Evolutionary conservation across 2,329 filamentous ascomycete species (phyloP).

Genomic region (Penicillium psychrosexuale): DNA sequence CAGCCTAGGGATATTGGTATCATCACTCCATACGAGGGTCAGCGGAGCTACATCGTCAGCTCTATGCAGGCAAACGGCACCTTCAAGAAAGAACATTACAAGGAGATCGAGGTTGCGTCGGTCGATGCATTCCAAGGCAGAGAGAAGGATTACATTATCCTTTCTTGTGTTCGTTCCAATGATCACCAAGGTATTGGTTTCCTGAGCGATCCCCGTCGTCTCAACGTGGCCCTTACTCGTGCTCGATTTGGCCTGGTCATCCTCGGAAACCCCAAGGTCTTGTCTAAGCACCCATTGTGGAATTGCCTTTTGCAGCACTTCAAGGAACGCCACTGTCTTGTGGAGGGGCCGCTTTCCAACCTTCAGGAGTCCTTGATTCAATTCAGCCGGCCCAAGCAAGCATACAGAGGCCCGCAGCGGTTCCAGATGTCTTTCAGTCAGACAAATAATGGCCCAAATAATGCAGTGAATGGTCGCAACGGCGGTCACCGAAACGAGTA

Average conservation of each 20-base stretch:
- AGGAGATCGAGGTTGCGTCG: slow-evolving; percentile 96
- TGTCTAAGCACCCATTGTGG: slow-evolving; percentile 97
- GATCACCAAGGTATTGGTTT: slow-evolving; percentile 99
- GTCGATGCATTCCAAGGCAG: slow-evolving; percentile 98
- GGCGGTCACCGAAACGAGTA: slow-evolving; percentile 51
- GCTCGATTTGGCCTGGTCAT: slow-evolving; percentile 97
- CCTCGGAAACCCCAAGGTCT: slow-evolving; percentile 92
- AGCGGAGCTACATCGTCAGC: slow-evolving; percentile 95
- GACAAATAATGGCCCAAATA: slow-evolving; percentile 57
- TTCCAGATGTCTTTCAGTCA: slow-evolving; percentile 78
- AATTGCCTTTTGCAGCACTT: slow-evolving; percentile 93
- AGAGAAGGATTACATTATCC: slow-evolving; percentile 98
- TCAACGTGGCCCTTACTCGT: slow-evolving; percentile 94
- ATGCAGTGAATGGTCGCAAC: slow-evolving; percentile 52
- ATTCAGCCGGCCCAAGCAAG: slow-evolving; percentile 89
- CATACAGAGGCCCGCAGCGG: slow-evolving; percentile 82
- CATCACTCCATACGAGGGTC: slow-evolving; percentile 97
- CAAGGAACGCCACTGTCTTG: slow-evolving; percentile 93
- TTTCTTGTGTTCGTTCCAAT: slow-evolving; percentile 97
- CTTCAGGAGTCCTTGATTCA: slow-evolving; percentile 93
- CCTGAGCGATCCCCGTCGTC: slow-evolving; percentile 91
- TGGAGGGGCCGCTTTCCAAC: slow-evolving; percentile 92
- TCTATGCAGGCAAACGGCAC: slow-evolving; percentile 99
- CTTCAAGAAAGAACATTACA: slow-evolving; percentile 98
- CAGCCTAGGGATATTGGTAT: slow-evolving; percentile 91